Percentiles rank a stretch among this genome's conserved stretches.
Evolutionary conservation across 2,329 filamentous ascomycete genomes (phyloP).

Genomic region (Piedraia hortae): DNA sequence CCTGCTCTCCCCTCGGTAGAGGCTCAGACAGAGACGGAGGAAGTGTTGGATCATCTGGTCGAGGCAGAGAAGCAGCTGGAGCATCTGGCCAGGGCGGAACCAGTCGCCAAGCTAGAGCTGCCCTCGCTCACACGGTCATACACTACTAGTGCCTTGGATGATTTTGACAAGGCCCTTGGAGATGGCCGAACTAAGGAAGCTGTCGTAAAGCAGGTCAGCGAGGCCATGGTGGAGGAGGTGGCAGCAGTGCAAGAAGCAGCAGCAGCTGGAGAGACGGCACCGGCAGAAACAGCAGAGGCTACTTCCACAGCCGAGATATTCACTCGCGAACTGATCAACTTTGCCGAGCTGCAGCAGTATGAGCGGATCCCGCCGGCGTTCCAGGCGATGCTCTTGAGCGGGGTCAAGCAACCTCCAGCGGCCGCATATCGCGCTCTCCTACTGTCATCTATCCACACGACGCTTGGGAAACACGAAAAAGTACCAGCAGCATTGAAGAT

Average conservation of each 20-base stretch:
- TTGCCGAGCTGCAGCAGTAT: conserved; percentile 47
- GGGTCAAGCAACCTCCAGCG: conserved; percentile 51
- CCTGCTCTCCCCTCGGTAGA: conserved; percentile 14
- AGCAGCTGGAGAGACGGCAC: conserved; percentile 6
- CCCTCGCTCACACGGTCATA: conserved; percentile 21
- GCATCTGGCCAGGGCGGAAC: no score
- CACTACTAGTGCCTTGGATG: conserved; percentile 29
- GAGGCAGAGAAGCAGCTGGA: no score
- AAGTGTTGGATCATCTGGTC: no score
- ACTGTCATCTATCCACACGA: conserved; percentile 57
- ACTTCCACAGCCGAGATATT: conserved; percentile 37
- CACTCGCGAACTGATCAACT: conserved; percentile 48
- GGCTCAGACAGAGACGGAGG: conserved; percentile 8
- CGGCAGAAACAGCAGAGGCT: conserved; percentile 15
- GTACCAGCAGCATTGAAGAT: conserved; percentile 82
- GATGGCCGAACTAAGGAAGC: conserved; percentile 19
- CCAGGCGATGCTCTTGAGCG: conserved; percentile 62
- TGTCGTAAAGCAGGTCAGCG: conserved; percentile 55
- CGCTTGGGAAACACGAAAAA: conserved; percentile 51
- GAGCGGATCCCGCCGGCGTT: conserved; percentile 75
- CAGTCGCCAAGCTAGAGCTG: no score
- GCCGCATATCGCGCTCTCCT: conserved; percentile 81
- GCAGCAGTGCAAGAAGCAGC: conserved; percentile 3
- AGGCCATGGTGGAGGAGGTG: conserved; percentile 56
- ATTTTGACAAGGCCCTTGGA: conserved; percentile 27